Evolutionary conservation across 805 yeast species (phyloP).

Genomic region (Lachancea lanzarotensis): DNA sequence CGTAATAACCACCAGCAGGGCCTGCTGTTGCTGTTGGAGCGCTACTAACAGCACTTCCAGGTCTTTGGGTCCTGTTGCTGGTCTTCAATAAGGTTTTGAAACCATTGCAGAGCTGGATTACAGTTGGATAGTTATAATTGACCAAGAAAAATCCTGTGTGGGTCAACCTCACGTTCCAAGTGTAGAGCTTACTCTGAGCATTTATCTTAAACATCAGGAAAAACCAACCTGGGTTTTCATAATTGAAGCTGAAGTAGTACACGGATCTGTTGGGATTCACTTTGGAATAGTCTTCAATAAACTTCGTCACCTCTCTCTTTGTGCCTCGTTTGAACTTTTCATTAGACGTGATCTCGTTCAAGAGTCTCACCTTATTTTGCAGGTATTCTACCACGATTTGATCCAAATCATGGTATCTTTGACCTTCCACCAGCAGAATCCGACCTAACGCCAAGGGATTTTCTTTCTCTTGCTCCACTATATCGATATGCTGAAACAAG

Average conservation of each 20-base stretch:
- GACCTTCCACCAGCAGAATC: slow-evolving; percentile 57
- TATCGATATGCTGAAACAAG: slow-evolving; percentile 85
- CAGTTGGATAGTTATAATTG: slow-evolving; percentile 81
- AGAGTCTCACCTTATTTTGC: slow-evolving; percentile 72
- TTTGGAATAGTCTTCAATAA: slow-evolving; percentile 81
- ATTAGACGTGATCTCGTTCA: slow-evolving; percentile 75
- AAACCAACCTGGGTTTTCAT: slow-evolving; percentile 92
- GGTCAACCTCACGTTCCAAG: slow-evolving; percentile 88
- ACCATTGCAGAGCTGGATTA: slow-evolving; percentile 85
- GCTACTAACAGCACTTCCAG: slow-evolving; percentile 3
- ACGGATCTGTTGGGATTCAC: slow-evolving; percentile 89
- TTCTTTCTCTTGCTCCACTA: slow-evolving; percentile 65
- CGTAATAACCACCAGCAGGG: slow-evolving; percentile 11
- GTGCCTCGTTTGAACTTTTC: slow-evolving; percentile 84
- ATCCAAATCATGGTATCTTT: slow-evolving; percentile 79
- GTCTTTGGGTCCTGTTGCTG: slow-evolving; percentile 19
- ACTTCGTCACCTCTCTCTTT: slow-evolving; percentile 69
- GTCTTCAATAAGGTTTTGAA: slow-evolving; percentile 62
- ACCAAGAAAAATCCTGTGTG: slow-evolving; percentile 80
- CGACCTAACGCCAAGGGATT: slow-evolving; percentile 57
- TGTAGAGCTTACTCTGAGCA: slow-evolving; percentile 57
- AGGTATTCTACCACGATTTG: slow-evolving; percentile 85
- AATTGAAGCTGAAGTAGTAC: slow-evolving; percentile 86
- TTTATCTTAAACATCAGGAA: slow-evolving; percentile 78
- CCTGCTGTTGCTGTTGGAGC: slow-evolving; percentile 8